Evolutionary conservation across 495 filamentous ascomycete genomes (phyloP).

Genomic region (Entonaema liquescens): DNA sequence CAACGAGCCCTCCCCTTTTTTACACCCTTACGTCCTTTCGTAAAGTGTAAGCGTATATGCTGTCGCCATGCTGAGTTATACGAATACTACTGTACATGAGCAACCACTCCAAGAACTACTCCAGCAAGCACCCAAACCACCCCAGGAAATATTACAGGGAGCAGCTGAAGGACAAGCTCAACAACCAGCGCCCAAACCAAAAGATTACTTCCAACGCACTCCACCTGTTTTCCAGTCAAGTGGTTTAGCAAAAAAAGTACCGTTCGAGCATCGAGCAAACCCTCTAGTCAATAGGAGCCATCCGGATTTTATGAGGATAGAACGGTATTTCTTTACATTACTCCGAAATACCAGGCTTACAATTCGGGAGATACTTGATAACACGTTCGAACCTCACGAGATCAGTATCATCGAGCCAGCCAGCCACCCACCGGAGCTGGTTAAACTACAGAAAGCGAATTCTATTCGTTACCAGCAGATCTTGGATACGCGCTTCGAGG

Average conservation of each 20-base stretch:
- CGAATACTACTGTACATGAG: background rate
- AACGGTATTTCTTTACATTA: constrained; percentile 37
- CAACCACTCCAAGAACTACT: background rate
- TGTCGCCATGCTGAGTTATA: constrained; percentile 13
- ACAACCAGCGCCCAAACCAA: background rate
- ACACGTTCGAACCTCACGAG: constrained; percentile 40
- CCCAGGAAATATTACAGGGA: background rate
- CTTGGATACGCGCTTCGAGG: constrained; percentile 39
- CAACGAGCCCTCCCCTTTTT: background rate
- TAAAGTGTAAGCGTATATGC: background rate
- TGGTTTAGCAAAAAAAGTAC: constrained; percentile 7
- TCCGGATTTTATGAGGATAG: constrained; percentile 25
- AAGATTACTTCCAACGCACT: background rate
- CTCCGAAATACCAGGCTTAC: constrained; percentile 21
- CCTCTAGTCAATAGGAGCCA: constrained; percentile 22
- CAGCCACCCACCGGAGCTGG: constrained; percentile 22
- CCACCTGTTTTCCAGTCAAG: background rate
- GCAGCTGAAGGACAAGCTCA: background rate
- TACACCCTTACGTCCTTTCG: background rate
- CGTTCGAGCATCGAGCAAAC: constrained; percentile 26
- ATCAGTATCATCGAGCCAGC: constrained; percentile 35
- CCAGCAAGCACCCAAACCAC: background rate
- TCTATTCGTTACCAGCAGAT: constrained; percentile 22
- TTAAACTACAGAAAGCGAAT: constrained; percentile 27
- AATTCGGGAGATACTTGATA: constrained; percentile 36